Evolutionary conservation across 768 basidiomycete species (phyloP).

Genomic region (Leccinellum albellum): DNA sequence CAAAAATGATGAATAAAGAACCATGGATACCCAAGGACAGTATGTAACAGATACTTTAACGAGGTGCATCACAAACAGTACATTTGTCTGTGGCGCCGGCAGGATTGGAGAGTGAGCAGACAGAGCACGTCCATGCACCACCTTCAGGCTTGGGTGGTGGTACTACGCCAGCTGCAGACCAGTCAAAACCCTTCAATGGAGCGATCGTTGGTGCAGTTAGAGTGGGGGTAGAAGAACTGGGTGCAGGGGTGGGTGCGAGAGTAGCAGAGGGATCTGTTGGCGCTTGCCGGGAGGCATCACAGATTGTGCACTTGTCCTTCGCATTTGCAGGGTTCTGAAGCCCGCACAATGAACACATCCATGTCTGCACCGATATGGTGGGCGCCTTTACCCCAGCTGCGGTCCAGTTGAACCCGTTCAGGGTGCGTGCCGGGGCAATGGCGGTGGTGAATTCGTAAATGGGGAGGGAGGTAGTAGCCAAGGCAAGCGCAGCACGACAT

Average conservation of each 20-base stretch:
- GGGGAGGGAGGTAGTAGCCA: conserved; percentile 45
- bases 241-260: background rate
- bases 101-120: conserved; percentile 44
- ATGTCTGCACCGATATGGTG: conserved; percentile 28
- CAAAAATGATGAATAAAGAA: conserved; percentile 13
- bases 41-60: conserved; percentile 24
- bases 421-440: conserved; percentile 17
- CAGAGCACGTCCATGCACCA: conserved; percentile 38
- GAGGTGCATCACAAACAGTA: conserved; percentile 44
- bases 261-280: conserved; percentile 13
- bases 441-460: conserved; percentile 32
- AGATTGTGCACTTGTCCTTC: conserved; percentile 43
- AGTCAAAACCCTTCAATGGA: conserved; percentile 32
- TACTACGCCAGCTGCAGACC: conserved; percentile 36
- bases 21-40: conserved; percentile 1
- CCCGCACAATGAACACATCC: conserved; percentile 58
- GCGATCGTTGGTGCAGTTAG: conserved; percentile 1
- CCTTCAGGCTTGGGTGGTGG: conserved; percentile 21
- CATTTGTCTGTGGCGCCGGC: conserved; percentile 45
- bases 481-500: conserved; percentile 37
- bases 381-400: conserved; percentile 58
- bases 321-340: conserved; percentile 36
- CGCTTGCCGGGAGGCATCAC: conserved; percentile 37
- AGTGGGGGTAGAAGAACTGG: background rate
- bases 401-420: conserved; percentile 54